Evolutionary conservation across 306 rosid species (phyloP).

Genomic region (Trichosanthes cucumerina): DNA sequence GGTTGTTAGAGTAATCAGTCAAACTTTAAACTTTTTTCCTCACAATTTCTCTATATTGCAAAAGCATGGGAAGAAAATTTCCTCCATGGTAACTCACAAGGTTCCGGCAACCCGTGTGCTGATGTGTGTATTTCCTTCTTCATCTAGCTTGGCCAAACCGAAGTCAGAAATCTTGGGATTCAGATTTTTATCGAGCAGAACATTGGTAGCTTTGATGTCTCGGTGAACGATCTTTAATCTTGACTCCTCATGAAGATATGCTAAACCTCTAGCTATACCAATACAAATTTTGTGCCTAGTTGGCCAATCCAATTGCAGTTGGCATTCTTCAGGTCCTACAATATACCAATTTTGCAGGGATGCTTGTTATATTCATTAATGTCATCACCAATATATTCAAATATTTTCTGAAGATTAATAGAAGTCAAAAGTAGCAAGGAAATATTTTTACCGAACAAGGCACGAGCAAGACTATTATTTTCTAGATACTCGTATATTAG

Average conservation of each 20-base stretch:
- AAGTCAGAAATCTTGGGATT: background rate
- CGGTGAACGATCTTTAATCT: slow-evolving; percentile 21
- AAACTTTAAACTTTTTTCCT: background rate
- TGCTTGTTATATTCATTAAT: background rate
- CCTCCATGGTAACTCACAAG: slow-evolving; percentile 25
- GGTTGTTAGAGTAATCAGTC: background rate
- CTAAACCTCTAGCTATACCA: slow-evolving; percentile 6
- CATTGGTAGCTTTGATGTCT: slow-evolving; percentile 38
- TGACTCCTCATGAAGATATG: slow-evolving; percentile 1
- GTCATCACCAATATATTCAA: background rate
- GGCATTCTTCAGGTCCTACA: background rate
- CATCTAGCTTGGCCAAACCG: background rate
- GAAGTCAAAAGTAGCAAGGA: background rate
- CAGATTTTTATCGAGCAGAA: background rate
- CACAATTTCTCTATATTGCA: background rate
- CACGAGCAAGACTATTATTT: slow-evolving; percentile 46
- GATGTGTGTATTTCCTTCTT: background rate
- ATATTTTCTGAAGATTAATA: background rate
- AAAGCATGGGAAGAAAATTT: background rate
- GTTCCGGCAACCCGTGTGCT: slow-evolving; percentile 43
- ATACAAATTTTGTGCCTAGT: background rate
- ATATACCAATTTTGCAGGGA: background rate
- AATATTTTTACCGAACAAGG: slow-evolving; percentile 25
- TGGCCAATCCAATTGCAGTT: background rate
- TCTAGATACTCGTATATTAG: slow-evolving; percentile 49